Conservation (phyloP, 441 rosid genomes). For the Francoa sonchifolia region DNA sequence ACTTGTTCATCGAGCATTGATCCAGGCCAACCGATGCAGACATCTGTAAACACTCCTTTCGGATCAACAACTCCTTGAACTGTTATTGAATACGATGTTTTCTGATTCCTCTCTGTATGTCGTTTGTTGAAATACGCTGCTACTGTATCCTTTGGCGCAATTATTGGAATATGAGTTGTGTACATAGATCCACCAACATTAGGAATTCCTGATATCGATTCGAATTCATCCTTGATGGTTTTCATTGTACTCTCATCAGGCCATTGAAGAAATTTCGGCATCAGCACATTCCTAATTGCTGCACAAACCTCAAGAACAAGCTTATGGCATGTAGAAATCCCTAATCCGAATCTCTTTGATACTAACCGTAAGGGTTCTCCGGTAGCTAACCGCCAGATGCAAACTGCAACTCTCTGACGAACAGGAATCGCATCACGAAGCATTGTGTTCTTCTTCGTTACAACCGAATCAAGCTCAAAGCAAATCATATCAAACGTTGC, state of each 20-base stretch:
- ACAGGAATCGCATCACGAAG: conserved; percentile 18
- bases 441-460: conserved; percentile 17
- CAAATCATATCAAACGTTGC: conserved; percentile 16
- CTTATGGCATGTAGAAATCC: conserved; percentile 18
- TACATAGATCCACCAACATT: conserved; percentile 14
- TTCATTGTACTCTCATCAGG: conserved; percentile 7
- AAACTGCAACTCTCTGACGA: conserved; percentile 17
- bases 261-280: conserved; percentile 18
- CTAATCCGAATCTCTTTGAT: conserved; percentile 16
- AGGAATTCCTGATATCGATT: conserved; percentile 8
- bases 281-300: conserved; percentile 11
- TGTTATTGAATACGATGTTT: conserved; percentile 13
- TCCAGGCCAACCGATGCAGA: conserved; percentile 20
- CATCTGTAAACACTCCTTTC: conserved; percentile 15
- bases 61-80: conserved; percentile 17
- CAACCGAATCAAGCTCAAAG: conserved; percentile 11
- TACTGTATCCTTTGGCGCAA: conserved; percentile 14
- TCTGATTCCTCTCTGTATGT: conserved; percentile 18
- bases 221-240: conserved; percentile 7
- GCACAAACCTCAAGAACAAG: conserved; percentile 15
- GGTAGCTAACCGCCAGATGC: conserved; percentile 15
- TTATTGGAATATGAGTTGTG: conserved; percentile 17
- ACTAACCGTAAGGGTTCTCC: conserved; percentile 17
- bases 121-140: conserved; percentile 12
- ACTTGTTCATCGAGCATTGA: conserved; percentile 16